Evolutionary conservation across 75 land plant species (phyloP), one percentile per base, ranked within the genome.

Genomic region (Adiantum capillusveneris): DNA sequence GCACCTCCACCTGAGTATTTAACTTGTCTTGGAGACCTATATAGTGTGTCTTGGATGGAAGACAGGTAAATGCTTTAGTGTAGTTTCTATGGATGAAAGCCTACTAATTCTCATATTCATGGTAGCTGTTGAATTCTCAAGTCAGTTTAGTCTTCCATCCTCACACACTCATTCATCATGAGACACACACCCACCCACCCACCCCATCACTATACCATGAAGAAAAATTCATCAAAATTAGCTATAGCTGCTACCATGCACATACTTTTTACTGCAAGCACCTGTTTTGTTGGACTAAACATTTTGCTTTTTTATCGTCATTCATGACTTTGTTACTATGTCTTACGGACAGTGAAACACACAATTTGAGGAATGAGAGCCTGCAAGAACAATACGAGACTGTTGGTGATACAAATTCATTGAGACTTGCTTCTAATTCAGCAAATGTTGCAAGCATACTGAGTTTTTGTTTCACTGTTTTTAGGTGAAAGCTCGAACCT

Each of bases 1-100:
- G 53, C 76, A 48, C 92, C 92, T 54, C 99, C 99, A 48, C 75
- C 81, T 44, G 92, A 84, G 48, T 95, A 72, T 65, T 77, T 82
- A 7, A 94, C 98, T 18, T 94, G 98, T 52, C 74, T 94, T 55
- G 98, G 98, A 31, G 98, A 95, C 65, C 78, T 95, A 58, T 95
- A 90, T 53, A 90, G 97, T 68, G 81, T 95, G 65, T 76, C 99
- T 19, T 95, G 99, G 99, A 86, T 95, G 99, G 97, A 95, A 69
- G 99, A 95, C 70, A 78, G 96, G 98, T 34, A 34, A 34, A 34
- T 34, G 7, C 9, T 34, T 3, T 34, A 34, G 37, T 9, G n/a
- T n/a, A n/a, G n/a, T n/a, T n/a, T n/a, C n/a, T n/a, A n/a, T n/a
- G n/a, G n/a, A n/a, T n/a, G n/a, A n/a, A n/a, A n/a, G n/a, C n/a